Conservation (phyloP, 768 basidiomycete species). For the Mycena chlorophos region DNA sequence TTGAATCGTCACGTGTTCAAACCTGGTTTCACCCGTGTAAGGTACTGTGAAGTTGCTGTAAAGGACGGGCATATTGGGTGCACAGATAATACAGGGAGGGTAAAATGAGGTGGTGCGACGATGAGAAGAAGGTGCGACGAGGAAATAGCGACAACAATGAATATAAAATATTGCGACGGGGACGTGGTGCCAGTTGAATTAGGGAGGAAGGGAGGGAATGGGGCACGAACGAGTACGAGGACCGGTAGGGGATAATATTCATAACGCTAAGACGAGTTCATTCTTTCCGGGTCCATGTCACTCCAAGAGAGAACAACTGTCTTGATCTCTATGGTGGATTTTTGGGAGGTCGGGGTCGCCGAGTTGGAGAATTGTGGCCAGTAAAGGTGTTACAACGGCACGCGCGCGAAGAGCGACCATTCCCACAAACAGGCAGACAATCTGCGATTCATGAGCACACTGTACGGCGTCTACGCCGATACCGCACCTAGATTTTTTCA, state of each 20-base stretch:
- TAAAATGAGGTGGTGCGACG: conserved; percentile 18
- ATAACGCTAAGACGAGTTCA: conserved; percentile 21
- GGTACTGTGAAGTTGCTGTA: too few species aligned
- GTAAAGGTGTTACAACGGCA: conserved; percentile 27
- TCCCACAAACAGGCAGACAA: conserved; percentile 25
- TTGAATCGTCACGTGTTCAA: too few species aligned
- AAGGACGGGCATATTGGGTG: neutral
- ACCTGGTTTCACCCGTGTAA: too few species aligned
- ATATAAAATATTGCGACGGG: conserved; percentile 26
- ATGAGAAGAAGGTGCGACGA: conserved; percentile 36
- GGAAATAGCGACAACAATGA: conserved; percentile 44
- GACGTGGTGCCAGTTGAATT: conserved; percentile 21
- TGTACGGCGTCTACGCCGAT: neutral
- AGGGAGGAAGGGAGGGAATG: conserved; percentile 22
- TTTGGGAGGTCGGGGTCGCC: conserved; percentile 24
- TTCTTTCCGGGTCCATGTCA: conserved; percentile 19
- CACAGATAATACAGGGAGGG: neutral
- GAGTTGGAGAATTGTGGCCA: conserved; percentile 22
- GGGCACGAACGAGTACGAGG: conserved; percentile 15
- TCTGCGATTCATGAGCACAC: neutral
- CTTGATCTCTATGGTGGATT: conserved; percentile 25
- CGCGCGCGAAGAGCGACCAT: conserved; percentile 25
- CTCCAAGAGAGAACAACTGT: conserved; percentile 23
- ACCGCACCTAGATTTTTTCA: conserved; percentile 35
- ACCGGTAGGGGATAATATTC: conserved; percentile 17